Conservation (phyloP, 2,329 filamentous ascomycete species). For the Nemania diffusa region DNA sequence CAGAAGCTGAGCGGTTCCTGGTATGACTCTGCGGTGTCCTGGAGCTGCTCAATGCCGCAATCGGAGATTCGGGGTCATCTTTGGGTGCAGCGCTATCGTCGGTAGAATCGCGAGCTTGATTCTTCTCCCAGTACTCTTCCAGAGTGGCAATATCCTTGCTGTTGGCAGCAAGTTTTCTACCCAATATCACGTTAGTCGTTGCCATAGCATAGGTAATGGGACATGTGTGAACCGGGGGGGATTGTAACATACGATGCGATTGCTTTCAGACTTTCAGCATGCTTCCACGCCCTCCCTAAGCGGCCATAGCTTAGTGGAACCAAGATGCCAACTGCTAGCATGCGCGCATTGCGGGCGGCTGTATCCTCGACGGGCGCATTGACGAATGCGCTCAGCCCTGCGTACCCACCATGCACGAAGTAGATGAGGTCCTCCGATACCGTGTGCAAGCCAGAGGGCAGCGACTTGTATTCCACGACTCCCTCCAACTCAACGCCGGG, state of each 20-base stretch:
- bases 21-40: slow-evolving; percentile 55
- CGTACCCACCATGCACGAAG: slow-evolving; percentile 86
- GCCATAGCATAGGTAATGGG: not conserved
- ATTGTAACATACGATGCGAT: slow-evolving; percentile 71
- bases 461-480: slow-evolving; percentile 93
- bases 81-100: slow-evolving; percentile 50
- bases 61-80: slow-evolving; percentile 63
- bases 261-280: slow-evolving; percentile 79
- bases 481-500: slow-evolving; percentile 81
- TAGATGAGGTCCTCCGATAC: slow-evolving; percentile 91
- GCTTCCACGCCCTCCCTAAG: slow-evolving; percentile 88
- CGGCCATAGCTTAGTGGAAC: slow-evolving; percentile 87
- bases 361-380: slow-evolving; percentile 82
- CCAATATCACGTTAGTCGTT: slow-evolving; percentile 17
- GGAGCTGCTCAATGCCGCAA: slow-evolving; percentile 55
- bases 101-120: slow-evolving; percentile 58
- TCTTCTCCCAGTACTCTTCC: slow-evolving; percentile 82
- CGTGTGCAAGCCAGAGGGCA: slow-evolving; percentile 92
- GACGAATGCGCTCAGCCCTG: slow-evolving; percentile 90
- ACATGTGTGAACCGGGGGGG: not conserved
- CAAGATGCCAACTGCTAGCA: slow-evolving; percentile 90
- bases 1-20: slow-evolving; percentile 69
- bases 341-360: slow-evolving; percentile 84
- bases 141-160: slow-evolving; percentile 70
- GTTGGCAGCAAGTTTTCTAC: slow-evolving; percentile 71